Base-by-base conservation (phyloP, 2,329 filamentous ascomycete genomes). In the Grosmannia clavigera region DNA sequence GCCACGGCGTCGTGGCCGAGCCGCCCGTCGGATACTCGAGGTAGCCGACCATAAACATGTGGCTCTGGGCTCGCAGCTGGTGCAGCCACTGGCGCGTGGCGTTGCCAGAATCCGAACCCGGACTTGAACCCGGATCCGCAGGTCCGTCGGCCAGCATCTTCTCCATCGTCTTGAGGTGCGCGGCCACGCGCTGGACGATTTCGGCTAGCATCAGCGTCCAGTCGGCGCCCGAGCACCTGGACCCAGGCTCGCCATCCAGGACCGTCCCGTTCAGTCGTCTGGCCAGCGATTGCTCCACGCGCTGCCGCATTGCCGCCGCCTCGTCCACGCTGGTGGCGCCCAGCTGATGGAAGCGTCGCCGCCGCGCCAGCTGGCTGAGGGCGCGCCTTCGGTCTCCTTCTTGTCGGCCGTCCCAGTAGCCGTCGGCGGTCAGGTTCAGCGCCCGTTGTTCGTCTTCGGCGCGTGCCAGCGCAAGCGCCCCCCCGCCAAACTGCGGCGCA, bases 1-100 rank as follows among this genome's bases (percentile, higher is more conserved):
- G 62, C 70, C 75, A 78, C 5, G 69, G 63, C 14, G 55, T 48
- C 16, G 61, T 22, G 2, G 6, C 29, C 12, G 33, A 14, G 22
- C 22, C n/a, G 25, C 19, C 54, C 25, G 38, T 5, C 14, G 77
- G 77, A 61, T 78, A 80, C 62, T 77, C 71, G 33, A 79, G 67
- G 62, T 72, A 78, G 3, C 73, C 71, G 10, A 79, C 70, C 57
- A 77, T 66, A 57, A 77, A 73, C 62, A 71, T 68, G 62, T 79
- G 76, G 31, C 71, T 75, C 51, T 73, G 67, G 1, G 70, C 68
- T 27, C 76, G 69, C 59, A 73, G 59, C 33, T 63, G 63, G 25
- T 63, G 60, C 58, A 73, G 62, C 72, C 72, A 75, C 1, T 63
- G 61, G 27, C 60, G 61, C 6, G 70, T 50, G 7, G 61, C 61